phyloP scores from a whole-genome alignment of 768 basidiomycete genomes.

The Leucosporidium scottii region DNA sequence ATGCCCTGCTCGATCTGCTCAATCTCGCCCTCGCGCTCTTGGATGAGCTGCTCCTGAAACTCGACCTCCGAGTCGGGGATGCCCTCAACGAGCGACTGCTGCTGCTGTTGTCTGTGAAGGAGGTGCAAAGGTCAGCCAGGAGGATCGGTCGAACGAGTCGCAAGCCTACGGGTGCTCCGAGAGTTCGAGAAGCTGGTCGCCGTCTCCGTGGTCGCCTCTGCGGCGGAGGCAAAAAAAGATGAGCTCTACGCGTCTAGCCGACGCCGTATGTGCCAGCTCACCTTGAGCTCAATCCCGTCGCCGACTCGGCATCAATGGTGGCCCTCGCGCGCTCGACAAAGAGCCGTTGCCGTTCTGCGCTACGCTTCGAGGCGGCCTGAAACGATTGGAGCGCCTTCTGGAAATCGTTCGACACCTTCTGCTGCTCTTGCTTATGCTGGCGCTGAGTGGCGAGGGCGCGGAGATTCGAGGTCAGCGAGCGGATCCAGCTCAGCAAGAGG shows the following conservation, averaged over 20 bases:
- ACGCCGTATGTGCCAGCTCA: too few relatives aligned
- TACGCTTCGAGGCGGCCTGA: slow-evolving; percentile 81
- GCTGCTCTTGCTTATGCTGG: slow-evolving; percentile 67
- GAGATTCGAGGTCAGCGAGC: slow-evolving; percentile 48
- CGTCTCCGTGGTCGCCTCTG: not conserved
- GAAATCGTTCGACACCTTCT: slow-evolving; percentile 91
- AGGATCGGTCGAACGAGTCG: not conserved
- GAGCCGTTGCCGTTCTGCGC: slow-evolving; percentile 79
- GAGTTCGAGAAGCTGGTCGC: slow-evolving; percentile 33
- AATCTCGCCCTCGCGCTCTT: slow-evolving; percentile 89
- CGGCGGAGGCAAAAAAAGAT: too few relatives aligned
- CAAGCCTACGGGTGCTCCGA: slow-evolving; percentile 35
- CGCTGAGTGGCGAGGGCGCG: slow-evolving; percentile 12
- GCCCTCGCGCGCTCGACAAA: slow-evolving; percentile 80
- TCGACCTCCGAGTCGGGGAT: slow-evolving; percentile 58
- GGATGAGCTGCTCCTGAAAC: slow-evolving; percentile 89
- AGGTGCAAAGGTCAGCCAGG: too few relatives aligned
- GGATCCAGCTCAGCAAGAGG: slow-evolving; percentile 33
- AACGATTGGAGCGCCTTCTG: slow-evolving; percentile 83
- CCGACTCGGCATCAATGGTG: slow-evolving; percentile 65
- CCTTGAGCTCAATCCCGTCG: not conserved
- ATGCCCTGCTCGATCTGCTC: slow-evolving; percentile 95
- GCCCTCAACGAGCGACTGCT: slow-evolving; percentile 41
- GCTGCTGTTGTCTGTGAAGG: slow-evolving; percentile 17
- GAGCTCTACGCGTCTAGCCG: too few relatives aligned